Percentiles rank a stretch among this genome's conserved stretches.
phyloP scores from a whole-genome alignment of 73 alveolate genomes.

The Symbiodinium pilosum region DNA sequence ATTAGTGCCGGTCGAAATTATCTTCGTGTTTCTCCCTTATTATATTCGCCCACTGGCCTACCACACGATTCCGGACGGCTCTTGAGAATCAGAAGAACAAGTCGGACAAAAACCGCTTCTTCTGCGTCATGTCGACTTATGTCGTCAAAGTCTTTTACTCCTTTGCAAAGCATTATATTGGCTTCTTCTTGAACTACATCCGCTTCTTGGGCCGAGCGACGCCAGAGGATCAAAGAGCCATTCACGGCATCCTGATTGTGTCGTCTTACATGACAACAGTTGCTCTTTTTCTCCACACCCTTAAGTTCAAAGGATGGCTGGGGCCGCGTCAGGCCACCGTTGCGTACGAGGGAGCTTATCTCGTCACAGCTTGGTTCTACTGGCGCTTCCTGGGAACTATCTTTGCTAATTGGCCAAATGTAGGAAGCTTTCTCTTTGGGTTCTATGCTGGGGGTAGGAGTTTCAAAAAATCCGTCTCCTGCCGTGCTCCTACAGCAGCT shows the following conservation, averaged over 20 bases:
- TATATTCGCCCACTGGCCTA: neutral
- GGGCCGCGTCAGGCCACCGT: no score
- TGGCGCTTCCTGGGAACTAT: constrained; percentile 46
- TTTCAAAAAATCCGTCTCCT: neutral
- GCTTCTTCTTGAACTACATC: constrained; percentile 15
- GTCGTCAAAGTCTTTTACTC: no score
- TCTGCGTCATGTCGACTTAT: neutral
- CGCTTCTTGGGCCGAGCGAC: constrained; percentile 37
- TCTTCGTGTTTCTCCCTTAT: no score
- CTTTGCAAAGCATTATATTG: neutral
- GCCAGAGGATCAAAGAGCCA: neutral
- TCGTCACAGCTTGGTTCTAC: constrained; percentile 29
- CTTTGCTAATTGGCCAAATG: neutral
- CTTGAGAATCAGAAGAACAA: neutral
- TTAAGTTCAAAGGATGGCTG: no score
- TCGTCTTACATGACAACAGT: constrained; percentile 38
- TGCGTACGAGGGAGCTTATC: constrained; percentile 39
- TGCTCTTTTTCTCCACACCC: no score
- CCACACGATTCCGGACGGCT: neutral
- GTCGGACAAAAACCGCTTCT: neutral
- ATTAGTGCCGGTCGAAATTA: no score
- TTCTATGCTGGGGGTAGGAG: neutral
- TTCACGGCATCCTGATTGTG: constrained; percentile 17
- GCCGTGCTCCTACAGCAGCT: neutral
- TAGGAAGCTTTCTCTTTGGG: neutral